Conservation (phyloP, 352 stramenopile species). For the Plasmopara halstedii region DNA sequence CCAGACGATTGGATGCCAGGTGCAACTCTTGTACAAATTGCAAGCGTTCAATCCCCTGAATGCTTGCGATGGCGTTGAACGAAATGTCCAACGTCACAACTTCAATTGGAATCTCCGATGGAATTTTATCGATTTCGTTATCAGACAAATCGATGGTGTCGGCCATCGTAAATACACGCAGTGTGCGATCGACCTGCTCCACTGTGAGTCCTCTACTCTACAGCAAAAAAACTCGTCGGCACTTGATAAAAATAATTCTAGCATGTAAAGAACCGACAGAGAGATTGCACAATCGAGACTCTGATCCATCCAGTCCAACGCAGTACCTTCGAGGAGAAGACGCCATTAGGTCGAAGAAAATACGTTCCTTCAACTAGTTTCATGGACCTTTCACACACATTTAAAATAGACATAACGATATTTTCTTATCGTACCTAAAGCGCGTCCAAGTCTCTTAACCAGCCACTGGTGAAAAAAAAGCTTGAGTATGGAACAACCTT, state of each 20-base stretch:
- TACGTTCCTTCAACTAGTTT: not conserved
- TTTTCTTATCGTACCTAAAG: slow-evolving; percentile 15
- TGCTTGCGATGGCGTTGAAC: slow-evolving; percentile 50
- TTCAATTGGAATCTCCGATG: slow-evolving; percentile 31
- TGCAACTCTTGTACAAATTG: slow-evolving; percentile 59
- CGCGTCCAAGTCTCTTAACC: slow-evolving; percentile 4
- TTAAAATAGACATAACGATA: not conserved
- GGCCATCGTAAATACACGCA: slow-evolving; percentile 59
- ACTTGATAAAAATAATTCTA: not conserved
- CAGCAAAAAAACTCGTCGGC: not conserved
- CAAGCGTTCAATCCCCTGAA: slow-evolving; percentile 47
- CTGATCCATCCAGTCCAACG: slow-evolving; percentile 45
- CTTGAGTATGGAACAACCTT: slow-evolving; percentile 15
- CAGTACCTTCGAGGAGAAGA: slow-evolving; percentile 25
- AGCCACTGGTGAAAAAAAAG: slow-evolving; percentile 15
- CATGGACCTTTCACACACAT: not conserved
- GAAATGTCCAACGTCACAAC: slow-evolving; percentile 57
- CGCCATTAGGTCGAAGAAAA: slow-evolving; percentile 8
- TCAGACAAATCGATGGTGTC: slow-evolving; percentile 64
- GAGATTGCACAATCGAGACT: slow-evolving; percentile 57
- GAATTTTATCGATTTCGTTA: slow-evolving; percentile 64
- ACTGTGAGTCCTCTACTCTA: slow-evolving; percentile 22
- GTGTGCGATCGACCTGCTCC: slow-evolving; percentile 46
- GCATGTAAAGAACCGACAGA: slow-evolving; percentile 28
- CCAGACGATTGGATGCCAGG: slow-evolving; percentile 57